Percentiles rank a stretch among this genome's conserved stretches.
Conservation (phyloP, 345 rosid species). For the Citrus medica region DNA sequence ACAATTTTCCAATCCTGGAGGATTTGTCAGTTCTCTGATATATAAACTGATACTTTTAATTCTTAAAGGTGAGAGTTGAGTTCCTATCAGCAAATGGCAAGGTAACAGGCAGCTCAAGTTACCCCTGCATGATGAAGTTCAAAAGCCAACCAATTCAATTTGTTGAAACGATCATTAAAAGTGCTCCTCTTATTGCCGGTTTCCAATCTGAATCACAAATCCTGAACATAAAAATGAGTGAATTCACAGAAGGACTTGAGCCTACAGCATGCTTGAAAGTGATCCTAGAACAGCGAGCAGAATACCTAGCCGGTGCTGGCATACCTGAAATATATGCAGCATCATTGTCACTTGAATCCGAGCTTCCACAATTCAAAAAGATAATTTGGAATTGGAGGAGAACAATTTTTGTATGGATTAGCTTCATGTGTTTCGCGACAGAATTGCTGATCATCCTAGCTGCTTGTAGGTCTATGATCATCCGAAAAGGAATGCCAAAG, state of each 20-base stretch:
- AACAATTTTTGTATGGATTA: background rate
- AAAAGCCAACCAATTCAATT: constrained; percentile 28
- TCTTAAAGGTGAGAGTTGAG: constrained; percentile 27
- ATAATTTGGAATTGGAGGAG: constrained; percentile 2
- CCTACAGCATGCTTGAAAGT: constrained; percentile 27
- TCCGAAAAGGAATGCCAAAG: background rate
- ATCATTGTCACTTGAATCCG: constrained; percentile 7
- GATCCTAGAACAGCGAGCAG: constrained; percentile 29
- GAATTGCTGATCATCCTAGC: background rate
- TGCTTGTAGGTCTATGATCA: background rate
- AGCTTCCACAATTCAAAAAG: background rate
- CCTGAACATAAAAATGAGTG: constrained; percentile 25
- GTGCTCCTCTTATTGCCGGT: constrained; percentile 27
- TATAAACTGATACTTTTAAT: background rate
- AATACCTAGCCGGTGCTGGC: constrained; percentile 26
- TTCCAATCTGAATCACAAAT: constrained; percentile 26
- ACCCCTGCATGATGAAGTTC: constrained; percentile 30
- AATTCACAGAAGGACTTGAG: constrained; percentile 22
- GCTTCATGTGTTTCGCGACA: background rate
- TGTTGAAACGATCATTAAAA: constrained; percentile 18
- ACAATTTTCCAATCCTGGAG: background rate
- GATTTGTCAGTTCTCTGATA: background rate
- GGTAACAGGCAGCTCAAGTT: constrained; percentile 24
- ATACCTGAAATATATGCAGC: constrained; percentile 39
- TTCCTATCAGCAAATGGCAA: constrained; percentile 26